These are phyloP conservation scores for Tieghemostelium lacteum DNA, from an alignment of 78 protist species.

Conservation along the genomic window DNA sequence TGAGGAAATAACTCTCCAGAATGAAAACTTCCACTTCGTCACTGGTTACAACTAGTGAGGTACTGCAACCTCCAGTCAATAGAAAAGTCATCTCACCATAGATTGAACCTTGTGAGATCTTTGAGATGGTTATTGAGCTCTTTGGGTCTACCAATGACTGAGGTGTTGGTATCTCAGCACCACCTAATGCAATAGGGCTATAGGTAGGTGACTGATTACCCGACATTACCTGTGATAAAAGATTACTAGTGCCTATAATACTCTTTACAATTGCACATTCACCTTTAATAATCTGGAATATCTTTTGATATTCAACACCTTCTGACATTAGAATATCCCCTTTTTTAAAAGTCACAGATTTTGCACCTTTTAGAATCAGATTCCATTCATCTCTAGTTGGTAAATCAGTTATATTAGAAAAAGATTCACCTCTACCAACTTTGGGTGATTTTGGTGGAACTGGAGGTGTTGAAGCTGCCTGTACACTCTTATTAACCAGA, in stretches of 20 bases:
- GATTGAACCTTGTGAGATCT: conserved; percentile 36
- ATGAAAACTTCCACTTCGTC: conserved; percentile 74
- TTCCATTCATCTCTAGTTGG: conserved; percentile 78
- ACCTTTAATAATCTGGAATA: conserved; percentile 76
- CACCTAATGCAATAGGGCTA: background rate
- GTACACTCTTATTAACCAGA: conserved; percentile 3
- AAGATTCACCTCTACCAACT: conserved; percentile 68
- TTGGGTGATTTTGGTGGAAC: conserved; percentile 42
- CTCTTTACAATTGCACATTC: conserved; percentile 74
- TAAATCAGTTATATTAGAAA: conserved; percentile 37
- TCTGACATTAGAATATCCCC: conserved; percentile 59
- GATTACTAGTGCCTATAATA: background rate
- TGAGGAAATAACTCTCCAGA: conserved; percentile 72
- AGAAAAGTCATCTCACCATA: conserved; percentile 83
- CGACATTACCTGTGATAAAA: background rate
- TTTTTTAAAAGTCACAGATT: conserved; percentile 44
- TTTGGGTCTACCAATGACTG: conserved; percentile 9
- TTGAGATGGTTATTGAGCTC: conserved; percentile 5
- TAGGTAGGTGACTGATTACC: background rate
- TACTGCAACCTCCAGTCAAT: conserved; percentile 49
- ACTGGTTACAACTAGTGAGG: conserved; percentile 67
- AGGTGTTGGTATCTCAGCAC: background rate
- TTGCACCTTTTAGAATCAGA: conserved; percentile 72
- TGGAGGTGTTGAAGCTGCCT: conserved; percentile 39
- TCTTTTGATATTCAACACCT: conserved; percentile 75